These are phyloP conservation scores for Citrus unshiu DNA, from an alignment of 345 rosid genomes.

Conservation along the genomic window DNA sequence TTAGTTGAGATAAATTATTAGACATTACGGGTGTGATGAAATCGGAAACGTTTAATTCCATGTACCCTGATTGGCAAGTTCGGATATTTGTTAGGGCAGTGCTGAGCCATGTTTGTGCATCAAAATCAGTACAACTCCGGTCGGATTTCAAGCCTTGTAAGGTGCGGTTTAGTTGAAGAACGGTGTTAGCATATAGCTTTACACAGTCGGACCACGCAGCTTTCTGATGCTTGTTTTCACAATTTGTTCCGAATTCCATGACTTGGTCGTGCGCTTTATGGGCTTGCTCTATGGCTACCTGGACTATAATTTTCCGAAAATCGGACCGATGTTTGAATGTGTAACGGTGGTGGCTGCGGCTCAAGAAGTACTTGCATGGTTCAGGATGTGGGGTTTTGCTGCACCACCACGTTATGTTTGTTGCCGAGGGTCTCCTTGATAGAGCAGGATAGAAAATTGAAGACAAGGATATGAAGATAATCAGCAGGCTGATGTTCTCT, in stretches of 20 bases:
- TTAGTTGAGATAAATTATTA: constrained; percentile 43
- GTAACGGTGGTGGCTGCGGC: constrained; percentile 20
- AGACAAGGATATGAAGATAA: constrained; percentile 24
- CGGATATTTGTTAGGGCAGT: constrained; percentile 70
- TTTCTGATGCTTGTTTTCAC: constrained; percentile 29
- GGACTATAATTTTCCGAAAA: constrained; percentile 49
- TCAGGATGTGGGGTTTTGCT: constrained; percentile 72
- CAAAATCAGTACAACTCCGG: constrained; percentile 42
- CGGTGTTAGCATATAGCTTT: constrained; percentile 51
- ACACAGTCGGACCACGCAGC: constrained; percentile 62
- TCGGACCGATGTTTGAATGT: constrained; percentile 38
- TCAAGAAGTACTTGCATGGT: constrained; percentile 50
- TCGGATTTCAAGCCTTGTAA: constrained; percentile 28
- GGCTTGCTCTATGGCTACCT: constrained; percentile 54
- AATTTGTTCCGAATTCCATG: constrained; percentile 17
- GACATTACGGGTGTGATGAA: constrained; percentile 42
- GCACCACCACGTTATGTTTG: constrained; percentile 62
- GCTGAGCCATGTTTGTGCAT: constrained; percentile 90
- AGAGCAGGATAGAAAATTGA: constrained; percentile 16
- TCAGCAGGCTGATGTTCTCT: constrained; percentile 15
- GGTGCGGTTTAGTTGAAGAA: constrained; percentile 62
- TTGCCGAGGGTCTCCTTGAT: constrained; percentile 13
- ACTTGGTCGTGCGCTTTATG: constrained; percentile 28
- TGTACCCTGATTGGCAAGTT: constrained; percentile 60
- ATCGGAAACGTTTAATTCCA: constrained; percentile 58